phyloP scores from a whole-genome alignment of 305 asterid genomes.

The Andrographis paniculata region DNA sequence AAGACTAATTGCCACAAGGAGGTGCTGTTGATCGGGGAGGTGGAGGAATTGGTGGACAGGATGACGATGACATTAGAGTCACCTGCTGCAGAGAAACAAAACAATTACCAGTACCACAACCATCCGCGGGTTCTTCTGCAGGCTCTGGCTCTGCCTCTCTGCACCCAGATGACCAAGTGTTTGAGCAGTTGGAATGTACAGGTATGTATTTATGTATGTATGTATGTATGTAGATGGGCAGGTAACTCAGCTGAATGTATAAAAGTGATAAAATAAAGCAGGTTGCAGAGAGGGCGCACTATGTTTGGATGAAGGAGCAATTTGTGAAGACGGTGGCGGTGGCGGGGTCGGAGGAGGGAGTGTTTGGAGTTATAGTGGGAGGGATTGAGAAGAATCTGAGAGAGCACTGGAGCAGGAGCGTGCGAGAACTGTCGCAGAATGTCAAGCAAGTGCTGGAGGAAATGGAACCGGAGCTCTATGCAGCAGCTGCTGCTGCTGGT shows the following conservation, averaged over 20 bases:
- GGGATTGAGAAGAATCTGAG: constrained; percentile 67
- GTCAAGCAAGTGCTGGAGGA: constrained; percentile 65
- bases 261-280: constrained; percentile 1
- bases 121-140: too few relatives aligned
- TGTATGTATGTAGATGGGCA: not conserved
- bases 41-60: constrained; percentile 56
- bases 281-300: constrained; percentile 89
- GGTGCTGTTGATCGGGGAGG: constrained; percentile 60
- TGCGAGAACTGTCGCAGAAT: constrained; percentile 51
- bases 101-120: too few relatives aligned
- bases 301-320: constrained; percentile 74
- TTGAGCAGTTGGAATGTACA: constrained; percentile 67
- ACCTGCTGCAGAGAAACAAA: too few relatives aligned
- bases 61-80: constrained; percentile 35
- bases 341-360: constrained; percentile 55
- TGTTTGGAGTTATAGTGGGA: constrained; percentile 45
- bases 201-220: constrained; percentile 23
- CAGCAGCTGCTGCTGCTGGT: constrained; percentile 28
- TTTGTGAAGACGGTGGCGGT: constrained; percentile 81
- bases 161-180: constrained; percentile 54
- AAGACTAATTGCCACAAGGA: constrained; percentile 64
- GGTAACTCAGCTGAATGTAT: too few relatives aligned
- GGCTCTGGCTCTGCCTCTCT: constrained; percentile 51
- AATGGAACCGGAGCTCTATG: constrained; percentile 62
- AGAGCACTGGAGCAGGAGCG: constrained; percentile 66